A percentile compares a stretch with the other conserved stretches of the same genome.
Conservation (phyloP, 2,329 filamentous ascomycete genomes). For the Claviceps arundinis region DNA sequence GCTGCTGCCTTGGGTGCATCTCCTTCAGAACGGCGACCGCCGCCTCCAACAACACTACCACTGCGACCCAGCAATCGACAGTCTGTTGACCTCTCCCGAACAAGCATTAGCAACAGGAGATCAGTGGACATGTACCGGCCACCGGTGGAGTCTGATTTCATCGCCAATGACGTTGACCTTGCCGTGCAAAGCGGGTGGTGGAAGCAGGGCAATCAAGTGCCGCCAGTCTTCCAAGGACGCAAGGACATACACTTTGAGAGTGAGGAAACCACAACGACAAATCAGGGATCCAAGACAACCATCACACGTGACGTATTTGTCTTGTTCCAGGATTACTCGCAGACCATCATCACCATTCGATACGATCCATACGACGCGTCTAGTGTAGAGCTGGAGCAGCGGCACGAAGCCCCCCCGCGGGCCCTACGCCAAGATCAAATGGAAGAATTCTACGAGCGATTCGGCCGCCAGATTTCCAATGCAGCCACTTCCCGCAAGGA, state of each 20-base stretch:
- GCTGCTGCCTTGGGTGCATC: constrained; percentile 28
- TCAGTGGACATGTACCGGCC: constrained; percentile 69
- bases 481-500: constrained; percentile 61
- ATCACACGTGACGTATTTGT: constrained; percentile 73
- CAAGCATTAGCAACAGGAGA: constrained; percentile 29
- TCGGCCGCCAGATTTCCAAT: constrained; percentile 65
- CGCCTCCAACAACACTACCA: constrained; percentile 23
- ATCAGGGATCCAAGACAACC: constrained; percentile 54
- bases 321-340: constrained; percentile 93
- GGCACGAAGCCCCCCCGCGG: constrained; percentile 72
- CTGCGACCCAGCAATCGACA: constrained; percentile 14
- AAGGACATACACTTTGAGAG: constrained; percentile 73
- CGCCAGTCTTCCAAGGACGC: constrained; percentile 68
- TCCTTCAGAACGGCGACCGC: constrained; percentile 27
- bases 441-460: constrained; percentile 69
- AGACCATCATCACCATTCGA: constrained; percentile 71
- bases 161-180: constrained; percentile 79
- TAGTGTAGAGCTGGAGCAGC: constrained; percentile 67
- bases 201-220: constrained; percentile 65
- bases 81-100: constrained; percentile 25
- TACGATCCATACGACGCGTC: constrained; percentile 64
- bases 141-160: constrained; percentile 66
- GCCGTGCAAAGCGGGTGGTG: constrained; percentile 70
- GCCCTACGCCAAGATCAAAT: constrained; percentile 83
- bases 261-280: constrained; percentile 60